Evolutionary conservation across 768 basidiomycete genomes (phyloP), one percentile per base, ranked within the genome.

Genomic region (Russula compacta): DNA sequence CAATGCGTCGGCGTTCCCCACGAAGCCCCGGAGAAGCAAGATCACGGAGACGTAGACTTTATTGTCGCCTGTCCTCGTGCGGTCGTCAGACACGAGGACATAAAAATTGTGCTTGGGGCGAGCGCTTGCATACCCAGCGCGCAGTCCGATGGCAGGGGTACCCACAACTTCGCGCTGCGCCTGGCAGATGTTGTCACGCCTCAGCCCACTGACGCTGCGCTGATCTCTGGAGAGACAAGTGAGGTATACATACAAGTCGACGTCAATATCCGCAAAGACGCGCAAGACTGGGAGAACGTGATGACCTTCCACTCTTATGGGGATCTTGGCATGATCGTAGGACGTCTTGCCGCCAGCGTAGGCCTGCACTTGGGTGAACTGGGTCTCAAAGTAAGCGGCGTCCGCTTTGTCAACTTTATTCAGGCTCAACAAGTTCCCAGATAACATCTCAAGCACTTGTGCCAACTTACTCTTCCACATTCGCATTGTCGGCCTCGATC

Each of bases 41-140:
- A 84, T 69, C 75, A 86, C 63, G 87, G 87, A 1, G 88, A 90
- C 67, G 67, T 90, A 24, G 88, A 89, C 69, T 80, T 87, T 53
- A 71, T 85, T 21, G 86, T 86, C 4, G 75, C 78, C 40, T 64
- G 67, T n/a, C 81, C 86, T 8, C 73, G 67, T 36, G 46, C 51
- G 0, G 60, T 67, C 11, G 21, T 64, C 12, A 56, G 39, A 7
- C 66, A 53, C 21, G 65, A 65, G 32, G 64, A 68, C 33, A 54
- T 74, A 5, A 72, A 77, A 64, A 56, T 60, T 4, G 69, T 75
- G 15, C 72, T 87, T 6, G 77, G 79, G 9, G 84, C 84, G 15
- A 42, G 35, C 38, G 46, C 54, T 3, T 50, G 39, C 55, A 73
- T 69, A 43, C 71, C 77, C 64, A 75, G 76, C 49, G 76, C 81